Evolutionary conservation across 345 rosid species (phyloP).

Genomic region (Linum trigynum): DNA sequence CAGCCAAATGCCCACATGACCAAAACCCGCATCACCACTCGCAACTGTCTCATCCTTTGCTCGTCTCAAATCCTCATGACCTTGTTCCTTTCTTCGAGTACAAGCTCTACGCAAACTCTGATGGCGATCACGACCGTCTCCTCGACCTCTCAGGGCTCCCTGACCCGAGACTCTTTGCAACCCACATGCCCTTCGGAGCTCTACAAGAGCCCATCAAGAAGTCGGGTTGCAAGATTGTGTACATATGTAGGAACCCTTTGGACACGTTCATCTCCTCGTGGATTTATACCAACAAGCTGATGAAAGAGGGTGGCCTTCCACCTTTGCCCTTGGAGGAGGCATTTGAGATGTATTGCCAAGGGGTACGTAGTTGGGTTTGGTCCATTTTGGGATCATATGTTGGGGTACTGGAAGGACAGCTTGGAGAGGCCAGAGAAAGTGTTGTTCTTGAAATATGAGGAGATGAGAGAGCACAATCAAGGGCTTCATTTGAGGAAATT

Average conservation of each 20-base stretch:
- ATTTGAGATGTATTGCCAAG: constrained; percentile 33
- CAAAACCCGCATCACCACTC: neutral
- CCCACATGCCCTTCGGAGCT: constrained; percentile 34
- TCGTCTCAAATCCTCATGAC: constrained; percentile 42
- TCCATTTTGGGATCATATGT: constrained; percentile 45
- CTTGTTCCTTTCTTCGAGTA: constrained; percentile 52
- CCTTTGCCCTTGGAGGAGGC: constrained; percentile 14
- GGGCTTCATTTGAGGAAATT: constrained; percentile 22
- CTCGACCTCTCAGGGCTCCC: constrained; percentile 31
- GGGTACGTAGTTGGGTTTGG: constrained; percentile 38
- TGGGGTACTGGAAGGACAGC: constrained; percentile 45
- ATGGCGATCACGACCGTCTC: constrained; percentile 7
- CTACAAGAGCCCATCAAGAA: constrained; percentile 22
- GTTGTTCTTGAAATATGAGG: constrained; percentile 37
- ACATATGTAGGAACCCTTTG: constrained; percentile 39
- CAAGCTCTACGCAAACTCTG: constrained; percentile 29
- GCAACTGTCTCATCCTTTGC: constrained; percentile 28
- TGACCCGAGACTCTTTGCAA: constrained; percentile 36
- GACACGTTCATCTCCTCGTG: constrained; percentile 17
- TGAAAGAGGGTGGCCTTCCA: too few species aligned
- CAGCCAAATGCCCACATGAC: neutral
- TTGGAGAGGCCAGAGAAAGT: constrained; percentile 32
- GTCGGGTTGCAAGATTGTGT: constrained; percentile 28
- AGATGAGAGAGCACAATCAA: constrained; percentile 29
- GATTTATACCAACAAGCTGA: too few species aligned